These are phyloP conservation scores for Bacterosira constricta DNA, from an alignment of 108 stramenopile genomes.

Conservation along the genomic window DNA sequence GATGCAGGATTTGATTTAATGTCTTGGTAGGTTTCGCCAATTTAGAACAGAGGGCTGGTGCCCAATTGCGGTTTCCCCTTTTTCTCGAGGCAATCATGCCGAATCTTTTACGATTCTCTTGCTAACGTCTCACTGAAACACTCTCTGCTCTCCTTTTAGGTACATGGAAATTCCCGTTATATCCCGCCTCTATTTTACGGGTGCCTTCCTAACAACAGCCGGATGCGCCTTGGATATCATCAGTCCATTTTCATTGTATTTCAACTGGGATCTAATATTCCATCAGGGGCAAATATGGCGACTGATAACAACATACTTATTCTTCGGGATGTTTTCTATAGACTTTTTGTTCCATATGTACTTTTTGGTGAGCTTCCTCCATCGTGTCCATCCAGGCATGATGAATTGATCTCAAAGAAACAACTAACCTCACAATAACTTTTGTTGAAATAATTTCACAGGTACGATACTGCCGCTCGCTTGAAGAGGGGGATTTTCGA, in stretches of 20 bases:
- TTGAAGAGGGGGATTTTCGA: constrained; percentile 97
- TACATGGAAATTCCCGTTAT: constrained; percentile 96
- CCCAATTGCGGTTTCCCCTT: too few relatives aligned
- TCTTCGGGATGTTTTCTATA: constrained; percentile 96
- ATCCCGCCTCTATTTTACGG: constrained; percentile 93
- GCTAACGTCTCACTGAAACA: background rate
- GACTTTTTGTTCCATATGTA: constrained; percentile 99
- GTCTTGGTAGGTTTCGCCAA: constrained; percentile 54
- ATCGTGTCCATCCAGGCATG: background rate
- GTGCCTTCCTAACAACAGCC: constrained; percentile 94
- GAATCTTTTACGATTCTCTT: too few relatives aligned
- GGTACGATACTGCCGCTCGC: constrained; percentile 90
- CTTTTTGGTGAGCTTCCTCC: constrained; percentile 71
- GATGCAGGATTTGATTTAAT: constrained; percentile 66
- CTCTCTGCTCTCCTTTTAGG: constrained; percentile 51
- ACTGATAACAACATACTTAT: constrained; percentile 92
- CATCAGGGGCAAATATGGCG: constrained; percentile 95
- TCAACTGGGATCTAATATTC: constrained; percentile 90
- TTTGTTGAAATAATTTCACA: background rate
- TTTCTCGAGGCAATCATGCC: background rate
- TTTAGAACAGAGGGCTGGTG: background rate
- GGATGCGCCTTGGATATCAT: constrained; percentile 91
- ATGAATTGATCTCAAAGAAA: background rate
- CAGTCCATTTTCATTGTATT: constrained; percentile 91
- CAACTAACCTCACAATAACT: background rate